Evolutionary conservation across 2,329 filamentous ascomycete genomes (phyloP).

Genomic region (Conoideocrella luteorostrata): DNA sequence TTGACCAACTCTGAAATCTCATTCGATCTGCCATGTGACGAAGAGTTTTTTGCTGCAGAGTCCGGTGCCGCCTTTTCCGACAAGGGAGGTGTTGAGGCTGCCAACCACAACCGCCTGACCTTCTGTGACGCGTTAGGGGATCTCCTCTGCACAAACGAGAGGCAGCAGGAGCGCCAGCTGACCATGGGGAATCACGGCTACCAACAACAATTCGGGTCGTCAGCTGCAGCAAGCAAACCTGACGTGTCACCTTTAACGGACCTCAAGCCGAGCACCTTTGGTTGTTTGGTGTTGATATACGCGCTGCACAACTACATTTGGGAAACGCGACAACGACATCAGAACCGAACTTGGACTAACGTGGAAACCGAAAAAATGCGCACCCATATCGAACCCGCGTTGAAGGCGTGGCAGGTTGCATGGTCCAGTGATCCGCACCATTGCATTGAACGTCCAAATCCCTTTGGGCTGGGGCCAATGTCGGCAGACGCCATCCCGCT

Average conservation of each 20-base stretch:
- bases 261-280: slow-evolving; percentile 80
- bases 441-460: slow-evolving; percentile 77
- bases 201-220: slow-evolving; percentile 3
- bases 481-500: slow-evolving; percentile 88
- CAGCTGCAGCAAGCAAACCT: slow-evolving; percentile 3
- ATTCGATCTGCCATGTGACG: slow-evolving; percentile 85
- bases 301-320: slow-evolving; percentile 97
- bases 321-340: slow-evolving; percentile 88
- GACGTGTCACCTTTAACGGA: slow-evolving; percentile 55
- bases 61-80: slow-evolving; percentile 75
- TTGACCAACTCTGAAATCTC: slow-evolving; percentile 91
- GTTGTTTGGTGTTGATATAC: slow-evolving; percentile 85
- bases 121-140: slow-evolving; percentile 80
- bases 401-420: slow-evolving; percentile 89
- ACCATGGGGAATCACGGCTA: slow-evolving; percentile 21
- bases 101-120: slow-evolving; percentile 63
- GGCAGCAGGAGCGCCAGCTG: slow-evolving; percentile 54
- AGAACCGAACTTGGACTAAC: slow-evolving; percentile 81
- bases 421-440: slow-evolving; percentile 86
- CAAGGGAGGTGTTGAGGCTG: slow-evolving; percentile 64
- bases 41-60: slow-evolving; percentile 82
- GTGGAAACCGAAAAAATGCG: slow-evolving; percentile 96
- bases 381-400: slow-evolving; percentile 83
- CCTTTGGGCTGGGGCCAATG: slow-evolving; percentile 72
- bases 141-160: slow-evolving; percentile 70